Conservation (phyloP, 495 filamentous ascomycete species). For the Daldinia loculata region DNA sequence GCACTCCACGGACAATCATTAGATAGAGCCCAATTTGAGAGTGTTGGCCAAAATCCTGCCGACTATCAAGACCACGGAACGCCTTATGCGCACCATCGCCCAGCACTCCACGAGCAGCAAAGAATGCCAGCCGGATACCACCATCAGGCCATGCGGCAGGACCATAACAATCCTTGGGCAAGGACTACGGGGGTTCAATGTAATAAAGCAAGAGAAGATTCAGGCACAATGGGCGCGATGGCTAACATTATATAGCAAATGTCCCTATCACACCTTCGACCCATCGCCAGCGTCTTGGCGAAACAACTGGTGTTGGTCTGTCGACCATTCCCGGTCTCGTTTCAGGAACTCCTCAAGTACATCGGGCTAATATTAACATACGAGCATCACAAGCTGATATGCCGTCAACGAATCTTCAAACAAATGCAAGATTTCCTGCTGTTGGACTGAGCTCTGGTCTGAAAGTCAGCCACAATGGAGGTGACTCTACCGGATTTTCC, state of each 20-base stretch:
- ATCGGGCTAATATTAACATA: conserved; percentile 17
- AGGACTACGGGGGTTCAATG: conserved; percentile 34
- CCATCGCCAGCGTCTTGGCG: conserved; percentile 44
- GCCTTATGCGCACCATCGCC: conserved; percentile 19
- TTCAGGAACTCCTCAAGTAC: conserved; percentile 35
- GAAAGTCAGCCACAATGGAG: conserved; percentile 34
- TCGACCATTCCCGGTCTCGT: conserved; percentile 45
- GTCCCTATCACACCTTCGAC: conserved; percentile 46
- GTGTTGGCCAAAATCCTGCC: conserved; percentile 15
- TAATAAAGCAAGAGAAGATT: conserved; percentile 3
- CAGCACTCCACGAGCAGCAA: conserved; percentile 30
- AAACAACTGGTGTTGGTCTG: conserved; percentile 35
- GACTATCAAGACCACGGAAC: conserved; percentile 26
- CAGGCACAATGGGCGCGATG: not conserved
- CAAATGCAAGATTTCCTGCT: conserved; percentile 18
- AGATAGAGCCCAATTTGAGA: conserved; percentile 3
- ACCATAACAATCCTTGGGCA: conserved; percentile 29
- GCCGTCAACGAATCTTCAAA: conserved; percentile 22
- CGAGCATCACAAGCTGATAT: conserved; percentile 11
- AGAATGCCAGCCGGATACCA: conserved; percentile 18
- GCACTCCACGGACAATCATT: conserved; percentile 52
- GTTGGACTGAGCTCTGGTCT: conserved; percentile 44
- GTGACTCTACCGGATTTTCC: conserved; percentile 13
- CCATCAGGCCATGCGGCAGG: conserved; percentile 20
- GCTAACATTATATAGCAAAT: conserved; percentile 30